A percentile compares a stretch with the other conserved stretches of the same genome.
phyloP scores from a whole-genome alignment of 2,329 filamentous ascomycete genomes.

The Nemania sp. region DNA sequence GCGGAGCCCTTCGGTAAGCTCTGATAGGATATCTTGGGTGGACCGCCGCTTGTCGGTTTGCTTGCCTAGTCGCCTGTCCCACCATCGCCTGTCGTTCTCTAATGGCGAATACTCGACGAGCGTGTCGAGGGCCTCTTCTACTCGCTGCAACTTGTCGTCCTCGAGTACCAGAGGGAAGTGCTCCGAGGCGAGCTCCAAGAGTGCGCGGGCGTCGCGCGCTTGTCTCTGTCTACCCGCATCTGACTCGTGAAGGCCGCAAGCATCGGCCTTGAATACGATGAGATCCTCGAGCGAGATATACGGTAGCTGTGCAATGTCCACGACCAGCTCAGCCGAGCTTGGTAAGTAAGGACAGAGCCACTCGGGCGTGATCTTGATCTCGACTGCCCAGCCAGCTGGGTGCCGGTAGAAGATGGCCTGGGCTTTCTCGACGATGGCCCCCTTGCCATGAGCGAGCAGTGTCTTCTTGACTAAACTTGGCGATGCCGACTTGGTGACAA shows the following conservation, averaged over 20 bases:
- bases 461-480: conserved; percentile 40
- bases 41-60: conserved; percentile 39
- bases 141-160: conserved; percentile 37
- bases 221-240: conserved; percentile 34
- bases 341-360: conserved; percentile 42
- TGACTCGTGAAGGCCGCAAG: conserved; percentile 40
- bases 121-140: conserved; percentile 39
- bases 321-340: conserved; percentile 27
- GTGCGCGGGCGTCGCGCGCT: conserved; percentile 34
- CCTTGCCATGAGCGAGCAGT: conserved; percentile 34
- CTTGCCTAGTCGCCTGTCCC: conserved; percentile 37
- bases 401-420: conserved; percentile 38
- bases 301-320: conserved; percentile 30
- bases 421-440: conserved; percentile 32
- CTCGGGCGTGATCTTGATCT: conserved; percentile 40
- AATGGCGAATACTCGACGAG: conserved; percentile 37
- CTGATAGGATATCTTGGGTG: conserved; percentile 39
- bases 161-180: conserved; percentile 37
- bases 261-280: conserved; percentile 41
- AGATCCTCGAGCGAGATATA: conserved; percentile 40
- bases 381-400: conserved; percentile 37
- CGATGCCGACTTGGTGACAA: conserved; percentile 36
- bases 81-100: conserved; percentile 36
- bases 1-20: conserved; percentile 38
- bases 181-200: conserved; percentile 37